Evolutionary conservation across 352 stramenopile genomes (phyloP), one percentile per base, ranked within the genome.

Genomic region (Phytophthora pinifolia): DNA sequence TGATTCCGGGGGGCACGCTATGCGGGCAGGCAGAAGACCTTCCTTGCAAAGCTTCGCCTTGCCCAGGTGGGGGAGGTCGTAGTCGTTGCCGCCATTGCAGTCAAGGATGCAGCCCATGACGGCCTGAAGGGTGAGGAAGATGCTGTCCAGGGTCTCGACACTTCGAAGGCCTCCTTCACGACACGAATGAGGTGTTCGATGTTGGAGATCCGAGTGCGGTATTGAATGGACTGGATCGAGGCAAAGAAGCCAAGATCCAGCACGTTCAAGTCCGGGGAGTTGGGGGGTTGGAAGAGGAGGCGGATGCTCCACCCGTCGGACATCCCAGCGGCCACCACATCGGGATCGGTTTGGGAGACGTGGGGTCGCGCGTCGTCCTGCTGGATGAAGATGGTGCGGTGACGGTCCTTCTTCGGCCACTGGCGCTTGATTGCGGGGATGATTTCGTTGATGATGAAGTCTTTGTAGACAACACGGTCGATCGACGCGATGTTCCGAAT

Each of bases 181-280:
- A 14, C 12, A 2, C 27, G 6, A 7, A 53, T 34, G 9, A 44
- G 27, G 5, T 25, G 9, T 3, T 44, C 9, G 12, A 43, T 43
- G 5, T 34, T 25, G 5, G 13, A 17, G 31, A 33, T 17, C 1
- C 4, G 18, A 8, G 34, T 39, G 34, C 6, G 12, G 8, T 62
- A 46, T 25, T 70, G 62, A 8, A 66, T 29, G 0, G 45, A 34
- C 37, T 76, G 54, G 4, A 70, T 61, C 0, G 58, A 62, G 3
- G 53, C 38, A 39, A 75, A 72, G n/a, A 60, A 63, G 15, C 53
- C 56, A 3, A 66, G 42, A 33, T 76, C 62, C 3, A 72, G 44
- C 0, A 70, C 46, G 20, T 70, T 72, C 17, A 59, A 45, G 25
- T 74, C 50, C 0, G 68, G 59, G 1, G 45, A 65, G 34, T 71